Conservation (phyloP, 352 stramenopile species). For the Phytopythium aichiense region DNA sequence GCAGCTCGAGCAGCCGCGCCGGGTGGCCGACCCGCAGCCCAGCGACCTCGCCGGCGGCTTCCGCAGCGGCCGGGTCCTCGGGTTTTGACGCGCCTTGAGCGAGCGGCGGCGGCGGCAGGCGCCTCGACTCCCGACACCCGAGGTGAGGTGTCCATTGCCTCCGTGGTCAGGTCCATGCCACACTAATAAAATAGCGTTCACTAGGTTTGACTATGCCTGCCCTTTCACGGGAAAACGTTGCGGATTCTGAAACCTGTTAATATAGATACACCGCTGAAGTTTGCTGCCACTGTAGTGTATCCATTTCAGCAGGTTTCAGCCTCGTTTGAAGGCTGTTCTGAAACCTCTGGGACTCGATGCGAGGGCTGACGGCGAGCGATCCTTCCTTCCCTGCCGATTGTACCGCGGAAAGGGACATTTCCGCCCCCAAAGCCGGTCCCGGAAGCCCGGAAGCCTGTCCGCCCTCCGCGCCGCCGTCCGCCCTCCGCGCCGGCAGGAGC, state of each 20-base stretch:
- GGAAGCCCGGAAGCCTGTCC: neutral
- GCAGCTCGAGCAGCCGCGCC: constrained; percentile 50
- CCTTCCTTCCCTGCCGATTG: neutral
- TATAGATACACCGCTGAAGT: too few species aligned
- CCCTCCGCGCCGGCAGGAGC: neutral
- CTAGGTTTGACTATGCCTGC: neutral
- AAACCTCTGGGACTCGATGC: too few species aligned
- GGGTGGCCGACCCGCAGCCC: constrained; percentile 12
- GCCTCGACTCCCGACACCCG: too few species aligned
- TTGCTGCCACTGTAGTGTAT: too few species aligned
- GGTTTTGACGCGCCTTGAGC: constrained; percentile 13
- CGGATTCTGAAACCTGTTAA: too few species aligned
- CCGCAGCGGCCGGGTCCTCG: constrained; percentile 20
- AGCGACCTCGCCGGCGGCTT: constrained; percentile 29
- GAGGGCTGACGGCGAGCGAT: neutral
- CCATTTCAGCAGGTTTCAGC: too few species aligned
- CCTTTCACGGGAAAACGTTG: too few species aligned
- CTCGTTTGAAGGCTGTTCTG: too few species aligned
- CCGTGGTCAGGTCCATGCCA: neutral
- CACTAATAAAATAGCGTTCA: neutral
- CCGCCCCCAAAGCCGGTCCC: neutral
- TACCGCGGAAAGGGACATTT: neutral
- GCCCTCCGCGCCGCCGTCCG: neutral
- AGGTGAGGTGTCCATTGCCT: too few species aligned
- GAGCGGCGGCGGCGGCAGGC: too few species aligned